These are phyloP conservation scores for Calocybe gangraenosa DNA, from an alignment of 768 basidiomycete genomes.

Conservation along the genomic window DNA sequence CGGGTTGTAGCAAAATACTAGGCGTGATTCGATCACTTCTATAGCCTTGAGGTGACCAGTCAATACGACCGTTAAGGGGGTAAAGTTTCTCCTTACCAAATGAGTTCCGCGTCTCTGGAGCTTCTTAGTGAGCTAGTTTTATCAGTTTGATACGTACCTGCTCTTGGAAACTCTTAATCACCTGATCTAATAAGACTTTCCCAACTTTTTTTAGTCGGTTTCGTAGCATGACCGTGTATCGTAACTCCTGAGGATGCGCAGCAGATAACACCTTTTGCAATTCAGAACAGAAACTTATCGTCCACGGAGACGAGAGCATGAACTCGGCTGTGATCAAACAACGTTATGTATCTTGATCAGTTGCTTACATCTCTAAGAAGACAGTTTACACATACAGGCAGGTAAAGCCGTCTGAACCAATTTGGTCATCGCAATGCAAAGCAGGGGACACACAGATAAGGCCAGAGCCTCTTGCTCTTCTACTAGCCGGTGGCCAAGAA, in stretches of 20 bases:
- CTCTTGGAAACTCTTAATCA: conserved; percentile 7
- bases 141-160: neutral
- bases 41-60: too few species aligned
- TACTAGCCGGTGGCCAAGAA: conserved; percentile 40
- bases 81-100: too few species aligned
- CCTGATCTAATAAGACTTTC: conserved; percentile 23
- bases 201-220: conserved; percentile 24
- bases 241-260: conserved; percentile 8
- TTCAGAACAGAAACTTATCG: conserved; percentile 35
- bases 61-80: too few species aligned
- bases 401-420: conserved; percentile 26
- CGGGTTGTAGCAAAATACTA: conserved; percentile 10
- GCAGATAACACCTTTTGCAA: conserved; percentile 27
- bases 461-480: conserved; percentile 48
- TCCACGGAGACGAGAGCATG: conserved; percentile 46
- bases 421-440: conserved; percentile 46
- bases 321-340: conserved; percentile 19
- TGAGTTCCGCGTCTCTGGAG: neutral
- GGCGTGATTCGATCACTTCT: conserved; percentile 4
- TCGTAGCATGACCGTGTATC: conserved; percentile 27
- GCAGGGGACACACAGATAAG: conserved; percentile 39
- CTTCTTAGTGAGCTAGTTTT: neutral
- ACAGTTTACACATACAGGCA: neutral
- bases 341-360: neutral
- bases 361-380: conserved; percentile 18